Evolutionary conservation across 345 rosid genomes (phyloP).

Genomic region (Citrus maxima): DNA sequence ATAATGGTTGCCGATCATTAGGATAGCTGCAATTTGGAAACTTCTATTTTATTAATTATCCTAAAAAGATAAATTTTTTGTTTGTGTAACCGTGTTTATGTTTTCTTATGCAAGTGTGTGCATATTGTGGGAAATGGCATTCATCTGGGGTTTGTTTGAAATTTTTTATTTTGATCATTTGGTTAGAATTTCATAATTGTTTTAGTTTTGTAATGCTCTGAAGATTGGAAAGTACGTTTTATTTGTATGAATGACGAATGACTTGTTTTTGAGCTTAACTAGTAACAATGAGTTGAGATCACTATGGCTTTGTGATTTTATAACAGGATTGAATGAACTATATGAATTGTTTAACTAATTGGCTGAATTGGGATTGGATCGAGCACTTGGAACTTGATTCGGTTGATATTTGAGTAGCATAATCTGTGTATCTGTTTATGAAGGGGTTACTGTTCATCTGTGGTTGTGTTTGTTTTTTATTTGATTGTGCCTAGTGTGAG

Average conservation of each 20-base stretch:
- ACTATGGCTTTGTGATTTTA: not conserved
- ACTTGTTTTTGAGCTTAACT: not conserved
- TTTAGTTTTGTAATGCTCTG: not conserved
- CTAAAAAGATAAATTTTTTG: not conserved
- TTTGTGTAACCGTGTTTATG: not conserved
- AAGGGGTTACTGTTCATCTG: too few relatives aligned
- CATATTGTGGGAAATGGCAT: not conserved
- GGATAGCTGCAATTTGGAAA: not conserved
- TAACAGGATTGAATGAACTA: not conserved
- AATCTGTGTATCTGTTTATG: too few relatives aligned
- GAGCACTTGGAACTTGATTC: not conserved
- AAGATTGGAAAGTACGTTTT: not conserved
- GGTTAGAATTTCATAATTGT: too few relatives aligned
- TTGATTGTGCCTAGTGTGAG: not conserved
- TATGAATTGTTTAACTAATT: not conserved
- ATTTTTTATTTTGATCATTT: not conserved
- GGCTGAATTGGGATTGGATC: not conserved
- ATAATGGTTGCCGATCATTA: not conserved
- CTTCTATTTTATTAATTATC: not conserved
- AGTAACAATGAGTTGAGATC: not conserved
- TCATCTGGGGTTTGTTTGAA: not conserved
- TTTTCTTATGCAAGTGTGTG: not conserved
- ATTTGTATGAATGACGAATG: not conserved
- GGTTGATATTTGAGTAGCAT: not conserved
- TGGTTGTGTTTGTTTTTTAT: too few relatives aligned